Evolutionary conservation across 805 yeast species (phyloP).

Genomic region (Saturnispora hagleri): DNA sequence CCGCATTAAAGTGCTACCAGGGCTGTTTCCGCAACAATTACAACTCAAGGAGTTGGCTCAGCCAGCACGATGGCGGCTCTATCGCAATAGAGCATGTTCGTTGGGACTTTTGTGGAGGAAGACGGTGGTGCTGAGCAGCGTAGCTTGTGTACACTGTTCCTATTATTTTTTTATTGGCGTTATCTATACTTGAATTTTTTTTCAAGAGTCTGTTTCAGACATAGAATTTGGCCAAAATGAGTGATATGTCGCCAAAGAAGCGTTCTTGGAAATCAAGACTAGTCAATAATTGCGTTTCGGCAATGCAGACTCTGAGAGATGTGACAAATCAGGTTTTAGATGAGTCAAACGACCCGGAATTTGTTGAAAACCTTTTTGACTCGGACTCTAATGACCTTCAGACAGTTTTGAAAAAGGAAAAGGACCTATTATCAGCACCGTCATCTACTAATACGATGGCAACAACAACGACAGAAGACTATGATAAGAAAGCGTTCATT

Average conservation of each 20-base stretch:
- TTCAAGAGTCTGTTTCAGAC: neutral
- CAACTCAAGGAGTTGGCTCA: slow-evolving; percentile 66
- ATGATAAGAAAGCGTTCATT: neutral
- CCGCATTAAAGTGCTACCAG: slow-evolving; percentile 52
- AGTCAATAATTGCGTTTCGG: slow-evolving; percentile 11
- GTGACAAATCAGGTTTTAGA: slow-evolving; percentile 40
- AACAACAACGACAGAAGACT: neutral
- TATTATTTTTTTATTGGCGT: neutral
- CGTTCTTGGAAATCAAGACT: slow-evolving; percentile 15
- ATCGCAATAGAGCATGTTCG: slow-evolving; percentile 48
- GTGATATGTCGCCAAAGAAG: neutral
- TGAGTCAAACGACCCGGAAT: slow-evolving; percentile 41
- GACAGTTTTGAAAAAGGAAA: neutral
- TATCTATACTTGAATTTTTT: neutral
- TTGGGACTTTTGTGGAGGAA: slow-evolving; percentile 29
- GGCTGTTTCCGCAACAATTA: slow-evolving; percentile 64
- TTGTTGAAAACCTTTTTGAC: slow-evolving; percentile 42
- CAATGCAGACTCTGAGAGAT: slow-evolving; percentile 10
- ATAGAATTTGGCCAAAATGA: neutral
- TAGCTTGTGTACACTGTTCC: neutral
- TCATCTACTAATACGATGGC: neutral
- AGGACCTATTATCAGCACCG: slow-evolving; percentile 1
- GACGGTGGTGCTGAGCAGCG: neutral
- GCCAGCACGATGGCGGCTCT: slow-evolving; percentile 71
- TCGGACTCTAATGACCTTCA: slow-evolving; percentile 4